Conservation (phyloP, 2,329 filamentous ascomycete species). For the Nothophoma quercina region DNA sequence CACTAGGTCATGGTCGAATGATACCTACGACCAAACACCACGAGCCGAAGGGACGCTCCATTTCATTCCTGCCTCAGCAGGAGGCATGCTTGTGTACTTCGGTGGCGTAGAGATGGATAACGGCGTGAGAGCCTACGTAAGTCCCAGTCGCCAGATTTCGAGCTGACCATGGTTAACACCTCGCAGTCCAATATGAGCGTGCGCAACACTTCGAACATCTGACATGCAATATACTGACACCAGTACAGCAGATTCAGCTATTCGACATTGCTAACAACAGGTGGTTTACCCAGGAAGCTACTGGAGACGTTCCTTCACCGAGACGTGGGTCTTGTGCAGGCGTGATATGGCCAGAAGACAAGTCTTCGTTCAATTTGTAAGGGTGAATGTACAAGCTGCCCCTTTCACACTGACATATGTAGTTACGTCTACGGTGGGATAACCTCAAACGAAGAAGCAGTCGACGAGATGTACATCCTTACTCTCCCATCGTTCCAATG, state of each 20-base stretch:
- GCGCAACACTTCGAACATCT: not conserved
- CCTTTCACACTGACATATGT: not conserved
- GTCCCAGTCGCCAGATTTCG: no score
- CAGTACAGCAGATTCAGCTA: slow-evolving; percentile 53
- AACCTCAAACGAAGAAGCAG: slow-evolving; percentile 58
- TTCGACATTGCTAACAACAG: slow-evolving; percentile 65
- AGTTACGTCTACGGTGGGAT: slow-evolving; percentile 68
- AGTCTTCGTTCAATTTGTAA: slow-evolving; percentile 69
- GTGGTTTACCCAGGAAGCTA: slow-evolving; percentile 66
- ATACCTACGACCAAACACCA: slow-evolving; percentile 55
- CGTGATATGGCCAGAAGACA: slow-evolving; percentile 63
- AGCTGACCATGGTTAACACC: not conserved
- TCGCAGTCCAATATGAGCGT: not conserved
- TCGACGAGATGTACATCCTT: slow-evolving; percentile 67
- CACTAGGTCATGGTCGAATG: slow-evolving; percentile 57
- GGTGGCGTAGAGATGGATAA: slow-evolving; percentile 56
- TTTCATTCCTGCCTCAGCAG: slow-evolving; percentile 64
- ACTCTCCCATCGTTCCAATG: slow-evolving; percentile 67
- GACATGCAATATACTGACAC: no score
- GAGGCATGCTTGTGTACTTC: slow-evolving; percentile 65
- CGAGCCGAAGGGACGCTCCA: slow-evolving; percentile 65
- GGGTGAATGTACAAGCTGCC: no score
- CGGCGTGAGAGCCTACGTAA: not conserved
- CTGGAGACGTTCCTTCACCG: slow-evolving; percentile 59
- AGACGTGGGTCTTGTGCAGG: slow-evolving; percentile 67